phyloP scores from a whole-genome alignment of 768 basidiomycete species.

The Tulasnella sp. region DNA sequence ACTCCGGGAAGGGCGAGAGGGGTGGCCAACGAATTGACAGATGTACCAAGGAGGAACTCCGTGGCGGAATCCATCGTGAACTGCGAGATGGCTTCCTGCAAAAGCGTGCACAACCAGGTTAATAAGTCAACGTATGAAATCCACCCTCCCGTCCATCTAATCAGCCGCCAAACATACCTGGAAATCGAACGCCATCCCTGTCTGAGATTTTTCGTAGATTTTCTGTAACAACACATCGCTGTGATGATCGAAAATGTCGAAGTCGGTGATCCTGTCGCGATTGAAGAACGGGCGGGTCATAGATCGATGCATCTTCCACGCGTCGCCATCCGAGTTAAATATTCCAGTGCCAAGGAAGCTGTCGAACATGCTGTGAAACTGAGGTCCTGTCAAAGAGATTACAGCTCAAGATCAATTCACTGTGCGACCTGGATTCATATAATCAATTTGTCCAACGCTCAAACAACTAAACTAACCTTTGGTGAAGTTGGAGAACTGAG shows the following conservation, averaged over 20 bases:
- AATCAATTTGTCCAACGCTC: no score
- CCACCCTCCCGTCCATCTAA: no score
- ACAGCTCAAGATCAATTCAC: no score
- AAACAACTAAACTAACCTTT: no score
- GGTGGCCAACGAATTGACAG: conserved; percentile 33
- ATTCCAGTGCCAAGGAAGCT: conserved; percentile 43
- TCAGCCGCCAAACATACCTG: no score
- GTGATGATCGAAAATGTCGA: conserved; percentile 48
- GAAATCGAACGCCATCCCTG: conserved; percentile 45
- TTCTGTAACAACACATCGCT: conserved; percentile 35
- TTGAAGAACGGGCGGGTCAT: conserved; percentile 65
- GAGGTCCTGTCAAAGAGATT: no score
- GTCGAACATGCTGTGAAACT: no score
- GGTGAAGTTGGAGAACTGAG: conserved; percentile 46
- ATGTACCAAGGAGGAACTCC: conserved; percentile 52
- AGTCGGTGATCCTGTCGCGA: conserved; percentile 47
- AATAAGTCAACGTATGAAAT: no score
- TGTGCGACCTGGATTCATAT: no score
- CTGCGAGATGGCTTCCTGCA: conserved; percentile 40
- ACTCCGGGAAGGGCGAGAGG: conserved; percentile 22
- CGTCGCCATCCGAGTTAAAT: conserved; percentile 39
- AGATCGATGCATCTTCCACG: conserved; percentile 63
- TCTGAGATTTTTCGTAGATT: conserved; percentile 32
- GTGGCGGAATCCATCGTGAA: conserved; percentile 59
- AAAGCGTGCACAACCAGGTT: neutral